Evolutionary conservation across 31 red algal species (phyloP), one percentile per base, ranked within the genome.

Genomic region (Porphyra umbilicalis): DNA sequence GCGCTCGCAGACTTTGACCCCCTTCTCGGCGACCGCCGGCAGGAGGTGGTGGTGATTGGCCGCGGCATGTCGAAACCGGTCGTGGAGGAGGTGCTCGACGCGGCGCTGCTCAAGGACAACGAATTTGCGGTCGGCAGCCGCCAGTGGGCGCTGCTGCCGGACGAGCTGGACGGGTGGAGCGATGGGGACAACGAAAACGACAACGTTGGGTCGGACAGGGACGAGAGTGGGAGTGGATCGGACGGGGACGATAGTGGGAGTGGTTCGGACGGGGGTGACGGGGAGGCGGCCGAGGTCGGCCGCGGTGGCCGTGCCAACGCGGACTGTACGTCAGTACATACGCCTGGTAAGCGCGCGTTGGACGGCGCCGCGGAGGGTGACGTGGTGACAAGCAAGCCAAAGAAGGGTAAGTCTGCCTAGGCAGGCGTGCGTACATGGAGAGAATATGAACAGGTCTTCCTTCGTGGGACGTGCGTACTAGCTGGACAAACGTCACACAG

Each of bases 111-210:
- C n/a, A 57, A 34, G 5, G 80, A 82, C 80, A 14, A 82, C 8
- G 80, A 82, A 10, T 71, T 9, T n/a, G 80, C 80, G n/a, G 3
- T 82, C n/a, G 80, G 80, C 57, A 71, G 57, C 20, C 57, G 57
- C 20, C 57, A 71, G 57, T 71, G 57, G 57, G 57, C 57, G 25
- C 57, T 71, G 20, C 57, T 71, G 57, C 57, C 57, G 6, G 57
- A 71, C 25, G 57, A 29, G 25, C 57, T 71, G 57, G 57, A 71
- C 57, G 30, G 57, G 25, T 71, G 57, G 57, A 71, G 57, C 57
- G 57, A 71, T 7, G 57, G 14, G 18, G 57, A 71, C 57, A 71
- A 29, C 33, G 91, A 93, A 75, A 86, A 89, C 1, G 77, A 78
- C 35, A 78, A 16, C 77, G 33, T 25, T 31, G 77, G 77, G 30